These are phyloP conservation scores for Geosmithia putterillii DNA, from an alignment of 2,329 filamentous ascomycete species.

Conservation along the genomic window DNA sequence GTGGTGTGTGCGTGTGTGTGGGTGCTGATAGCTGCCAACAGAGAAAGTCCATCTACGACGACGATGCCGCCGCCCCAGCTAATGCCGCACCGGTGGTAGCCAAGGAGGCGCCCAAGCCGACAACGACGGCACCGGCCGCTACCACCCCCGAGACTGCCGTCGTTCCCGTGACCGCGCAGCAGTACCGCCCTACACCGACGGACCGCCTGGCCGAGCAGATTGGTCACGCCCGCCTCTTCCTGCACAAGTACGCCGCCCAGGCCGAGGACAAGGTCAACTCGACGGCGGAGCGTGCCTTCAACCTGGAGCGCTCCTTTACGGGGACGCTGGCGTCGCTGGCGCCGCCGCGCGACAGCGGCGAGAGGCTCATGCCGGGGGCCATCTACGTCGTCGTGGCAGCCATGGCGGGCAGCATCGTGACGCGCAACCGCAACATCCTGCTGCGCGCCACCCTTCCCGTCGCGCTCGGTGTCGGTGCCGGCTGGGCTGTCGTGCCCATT, in stretches of 20 bases:
- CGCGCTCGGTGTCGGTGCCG: constrained; percentile 69
- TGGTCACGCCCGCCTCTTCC: constrained; percentile 63
- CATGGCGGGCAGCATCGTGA: constrained; percentile 89
- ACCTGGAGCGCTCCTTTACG: constrained; percentile 82
- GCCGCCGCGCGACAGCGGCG: constrained; percentile 71
- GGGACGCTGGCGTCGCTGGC: constrained; percentile 80
- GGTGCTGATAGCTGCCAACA: constrained; percentile 4
- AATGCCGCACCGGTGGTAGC: constrained; percentile 16
- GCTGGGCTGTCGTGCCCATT: constrained; percentile 73
- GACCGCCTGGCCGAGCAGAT: constrained; percentile 80
- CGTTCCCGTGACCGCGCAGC: constrained; percentile 21
- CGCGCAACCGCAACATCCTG: constrained; percentile 76
- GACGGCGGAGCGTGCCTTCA: constrained; percentile 67
- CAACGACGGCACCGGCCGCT: constrained; percentile 3
- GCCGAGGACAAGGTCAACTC: constrained; percentile 77
- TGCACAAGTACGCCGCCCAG: constrained; percentile 62
- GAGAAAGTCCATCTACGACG: constrained; percentile 73
- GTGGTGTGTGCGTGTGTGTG: background rate
- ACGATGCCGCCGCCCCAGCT: constrained; percentile 35
- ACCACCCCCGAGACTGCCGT: constrained; percentile 12
- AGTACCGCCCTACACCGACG: constrained; percentile 61
- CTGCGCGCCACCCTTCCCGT: constrained; percentile 67
- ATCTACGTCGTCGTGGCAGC: constrained; percentile 89
- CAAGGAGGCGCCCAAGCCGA: background rate
- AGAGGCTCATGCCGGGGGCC: constrained; percentile 77